Conservation (phyloP, 2,329 filamentous ascomycete species). For the Arthroderma uncinatum region DNA sequence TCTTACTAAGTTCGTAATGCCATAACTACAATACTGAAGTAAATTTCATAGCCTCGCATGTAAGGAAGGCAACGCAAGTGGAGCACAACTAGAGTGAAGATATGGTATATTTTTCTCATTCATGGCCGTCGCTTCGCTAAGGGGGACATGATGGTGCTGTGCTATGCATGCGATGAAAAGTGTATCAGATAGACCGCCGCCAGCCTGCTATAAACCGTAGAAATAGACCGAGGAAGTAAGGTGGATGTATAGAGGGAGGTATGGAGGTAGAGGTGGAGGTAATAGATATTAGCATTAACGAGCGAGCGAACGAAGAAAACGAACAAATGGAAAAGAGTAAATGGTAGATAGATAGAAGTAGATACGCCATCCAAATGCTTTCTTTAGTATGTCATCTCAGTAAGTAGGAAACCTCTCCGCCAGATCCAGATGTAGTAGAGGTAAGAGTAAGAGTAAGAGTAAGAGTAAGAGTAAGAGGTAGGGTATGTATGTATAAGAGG, state of each 20-base stretch:
- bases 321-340: background rate
- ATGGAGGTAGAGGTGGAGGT: background rate
- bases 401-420: background rate
- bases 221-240: too few species aligned
- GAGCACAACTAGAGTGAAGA: background rate
- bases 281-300: background rate
- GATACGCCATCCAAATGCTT: constrained; percentile 1
- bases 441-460: background rate
- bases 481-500: background rate
- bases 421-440: background rate
- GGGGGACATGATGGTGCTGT: background rate
- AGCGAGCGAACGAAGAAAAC: background rate
- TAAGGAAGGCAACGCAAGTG: background rate
- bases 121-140: too few species aligned
- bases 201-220: too few species aligned
- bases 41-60: too few species aligned
- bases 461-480: background rate
- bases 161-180: background rate
- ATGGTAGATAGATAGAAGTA: background rate
- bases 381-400: constrained; percentile 2
- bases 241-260: background rate
- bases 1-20: too few species aligned
- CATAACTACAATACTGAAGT: too few species aligned
- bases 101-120: too few species aligned
- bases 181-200: background rate